phyloP scores from a whole-genome alignment of 78 protist genomes.

The Capsaspora owczarzaki region DNA sequence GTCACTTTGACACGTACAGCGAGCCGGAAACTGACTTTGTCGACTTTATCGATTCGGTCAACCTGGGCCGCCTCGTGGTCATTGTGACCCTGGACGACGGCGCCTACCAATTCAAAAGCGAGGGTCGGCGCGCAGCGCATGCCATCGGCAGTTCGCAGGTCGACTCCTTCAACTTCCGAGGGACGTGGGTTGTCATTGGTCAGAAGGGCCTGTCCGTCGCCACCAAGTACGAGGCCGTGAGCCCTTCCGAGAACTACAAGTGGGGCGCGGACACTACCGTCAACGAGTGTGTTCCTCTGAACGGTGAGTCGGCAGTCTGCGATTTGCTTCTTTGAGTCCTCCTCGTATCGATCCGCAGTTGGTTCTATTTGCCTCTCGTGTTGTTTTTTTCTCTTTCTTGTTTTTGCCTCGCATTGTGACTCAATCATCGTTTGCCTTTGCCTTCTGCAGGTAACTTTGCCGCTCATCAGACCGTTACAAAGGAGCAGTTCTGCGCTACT shows the following conservation, averaged over 20 bases:
- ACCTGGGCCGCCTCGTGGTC: neutral
- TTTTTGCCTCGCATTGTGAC: no score
- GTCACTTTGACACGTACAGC: neutral
- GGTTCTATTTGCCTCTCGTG: no score
- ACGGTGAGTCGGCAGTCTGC: neutral
- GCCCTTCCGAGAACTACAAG: constrained; percentile 1
- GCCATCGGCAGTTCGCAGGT: neutral
- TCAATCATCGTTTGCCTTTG: no score
- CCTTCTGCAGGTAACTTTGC: no score
- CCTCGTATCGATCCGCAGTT: no score
- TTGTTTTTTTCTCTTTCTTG: no score
- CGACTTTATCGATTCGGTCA: neutral
- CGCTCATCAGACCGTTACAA: no score
- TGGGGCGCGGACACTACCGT: neutral
- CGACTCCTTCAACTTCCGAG: neutral
- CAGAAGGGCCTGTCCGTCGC: neutral
- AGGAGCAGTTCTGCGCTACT: no score
- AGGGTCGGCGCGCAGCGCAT: neutral
- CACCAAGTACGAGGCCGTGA: neutral
- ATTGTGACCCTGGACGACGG: neutral
- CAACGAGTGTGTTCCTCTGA: neutral
- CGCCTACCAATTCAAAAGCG: neutral
- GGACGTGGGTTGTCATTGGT: neutral
- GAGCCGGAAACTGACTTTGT: neutral
- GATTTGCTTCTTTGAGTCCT: neutral